Evolutionary conservation across 352 stramenopile genomes (phyloP).

Genomic region (Phytopythium oedochilum): DNA sequence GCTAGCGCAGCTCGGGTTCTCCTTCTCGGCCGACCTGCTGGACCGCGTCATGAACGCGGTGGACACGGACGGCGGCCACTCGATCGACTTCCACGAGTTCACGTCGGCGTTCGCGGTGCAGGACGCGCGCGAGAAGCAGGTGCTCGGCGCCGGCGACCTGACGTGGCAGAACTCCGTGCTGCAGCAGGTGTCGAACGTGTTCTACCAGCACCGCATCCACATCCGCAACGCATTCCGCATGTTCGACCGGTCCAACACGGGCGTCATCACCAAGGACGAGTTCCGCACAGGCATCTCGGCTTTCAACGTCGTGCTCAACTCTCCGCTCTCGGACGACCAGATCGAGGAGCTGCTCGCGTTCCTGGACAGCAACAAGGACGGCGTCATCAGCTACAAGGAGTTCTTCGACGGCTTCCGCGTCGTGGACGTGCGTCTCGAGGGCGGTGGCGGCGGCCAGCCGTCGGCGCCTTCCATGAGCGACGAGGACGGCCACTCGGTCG

Average conservation of each 20-base stretch:
- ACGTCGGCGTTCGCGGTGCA: constrained; percentile 86
- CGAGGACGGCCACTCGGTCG: not conserved
- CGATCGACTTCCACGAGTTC: constrained; percentile 93
- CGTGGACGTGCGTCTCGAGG: constrained; percentile 67
- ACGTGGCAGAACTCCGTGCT: constrained; percentile 92
- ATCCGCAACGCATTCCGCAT: constrained; percentile 91
- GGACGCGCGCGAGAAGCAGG: constrained; percentile 60
- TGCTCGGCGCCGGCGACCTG: constrained; percentile 51
- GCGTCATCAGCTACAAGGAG: constrained; percentile 92
- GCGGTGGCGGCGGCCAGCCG: constrained; percentile 12
- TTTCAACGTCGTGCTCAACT: constrained; percentile 89
- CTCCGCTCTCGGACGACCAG: constrained; percentile 87
- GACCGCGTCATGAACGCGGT: constrained; percentile 79
- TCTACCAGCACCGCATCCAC: constrained; percentile 93
- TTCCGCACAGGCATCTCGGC: constrained; percentile 82
- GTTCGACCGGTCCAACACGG: constrained; percentile 87
- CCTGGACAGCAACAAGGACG: constrained; percentile 89
- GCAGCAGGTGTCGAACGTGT: constrained; percentile 92
- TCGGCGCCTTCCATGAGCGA: constrained; percentile 2
- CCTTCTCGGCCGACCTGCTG: constrained; percentile 50
- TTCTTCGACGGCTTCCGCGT: constrained; percentile 92
- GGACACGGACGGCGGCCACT: constrained; percentile 84
- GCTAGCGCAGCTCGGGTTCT: constrained; percentile 62
- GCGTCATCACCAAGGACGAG: constrained; percentile 77
- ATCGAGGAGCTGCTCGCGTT: constrained; percentile 87